Base-by-base conservation (phyloP, 345 rosid genomes). In the Dipteronia dyeriana region DNA sequence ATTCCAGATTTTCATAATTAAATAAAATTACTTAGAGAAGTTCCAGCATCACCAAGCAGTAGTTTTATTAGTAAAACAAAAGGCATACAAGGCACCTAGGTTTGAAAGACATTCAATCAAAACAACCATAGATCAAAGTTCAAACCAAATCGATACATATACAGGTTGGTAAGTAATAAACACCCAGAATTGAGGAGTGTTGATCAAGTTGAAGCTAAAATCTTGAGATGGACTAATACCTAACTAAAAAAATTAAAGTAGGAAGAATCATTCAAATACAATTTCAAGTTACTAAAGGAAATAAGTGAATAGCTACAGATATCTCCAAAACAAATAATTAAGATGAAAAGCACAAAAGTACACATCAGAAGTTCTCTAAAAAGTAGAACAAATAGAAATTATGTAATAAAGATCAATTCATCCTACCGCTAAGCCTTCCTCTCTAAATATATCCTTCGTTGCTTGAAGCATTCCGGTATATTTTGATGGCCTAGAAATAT, bases 391-490 rank as follows among this genome's bases (percentile, higher is more conserved):
- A 45, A 7, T 5, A 14, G 54, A 31, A 70, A 54, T 29, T 62
- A 53, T 70, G 54, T 26, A n/a, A 9, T 16, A 73, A 17, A 68
- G 38, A 75, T 22, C 23, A 0, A 83, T 62, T 68, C 66, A 79
- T 73, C 87, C 9, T 84, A 94, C 98, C 89, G 86, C 85, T 19
- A 95, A 86, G 70, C 99, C 98, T 87, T 95, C 99, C 83, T 95
- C 99, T 84, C 92, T 88, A 39, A 89, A 90, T 29, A 96, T 96
- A 70, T 96, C 97, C 88, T 84, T 96, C 4, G 95, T 80, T 16
- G 99, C 99, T 76, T 96, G 99, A 49, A 90, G 45, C 91, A 94
- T 86, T 69, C 99, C 98, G 49, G 94, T 96, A 79, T 96, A 96
- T 83, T 94, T 96, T 19, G 99, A 90, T 56, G 94, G 78, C 76